Base-by-base conservation (phyloP, 2,329 filamentous ascomycete genomes). In the Microsporum ferrugineum region DNA sequence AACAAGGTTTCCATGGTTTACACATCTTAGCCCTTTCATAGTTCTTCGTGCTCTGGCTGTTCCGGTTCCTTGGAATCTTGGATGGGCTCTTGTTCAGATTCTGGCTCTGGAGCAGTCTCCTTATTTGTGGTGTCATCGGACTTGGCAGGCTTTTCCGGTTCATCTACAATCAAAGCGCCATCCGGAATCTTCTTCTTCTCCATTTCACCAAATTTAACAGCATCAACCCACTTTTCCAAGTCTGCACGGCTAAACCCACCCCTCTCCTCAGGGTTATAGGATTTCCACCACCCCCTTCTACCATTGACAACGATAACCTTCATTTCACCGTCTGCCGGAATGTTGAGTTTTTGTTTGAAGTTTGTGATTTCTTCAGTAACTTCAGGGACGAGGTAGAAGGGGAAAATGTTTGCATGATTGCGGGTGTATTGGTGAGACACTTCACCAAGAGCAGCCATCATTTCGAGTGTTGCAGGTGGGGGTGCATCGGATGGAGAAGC, bases 131-230 rank as follows among this genome's bases (percentile, higher is more conserved):
- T 69, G 66, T 72, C 72, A 57, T 59, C 38, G n/a, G 55, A 14
- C 8, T 57, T 43, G 36, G 29, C 27, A 31, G 58, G 29, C 23
- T 55, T 55, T 14, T 69, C 67, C 23, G 71, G 71, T 59, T 75
- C 72, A 14, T 77, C 75, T 59, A 76, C 74, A 17, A 71, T 70
- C 36, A 87, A 70, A 49, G 89, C 68, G 1, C 79, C 82, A 62
- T 82, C 80, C 0, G 88, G 88, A 47, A 94, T 72, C 76, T 86
- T 88, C 68, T 85, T 81, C 80, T 92, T 96, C 62, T 82, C 77
- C 1, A 89, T 88, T 71, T 97, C 92, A 59, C 91, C 89, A 79
- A 99, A 82, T 41, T 90, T 86, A 64, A 97, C 90, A n/a, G 84
- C 81, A 69, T 99, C 94, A 62, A 99, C 84, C 90, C 92, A 99